A percentile compares a stretch with the other conserved stretches of the same genome.
These are phyloP conservation scores for Annona cherimola DNA, from an alignment of 164 flowering plant species.

Conservation along the genomic window DNA sequence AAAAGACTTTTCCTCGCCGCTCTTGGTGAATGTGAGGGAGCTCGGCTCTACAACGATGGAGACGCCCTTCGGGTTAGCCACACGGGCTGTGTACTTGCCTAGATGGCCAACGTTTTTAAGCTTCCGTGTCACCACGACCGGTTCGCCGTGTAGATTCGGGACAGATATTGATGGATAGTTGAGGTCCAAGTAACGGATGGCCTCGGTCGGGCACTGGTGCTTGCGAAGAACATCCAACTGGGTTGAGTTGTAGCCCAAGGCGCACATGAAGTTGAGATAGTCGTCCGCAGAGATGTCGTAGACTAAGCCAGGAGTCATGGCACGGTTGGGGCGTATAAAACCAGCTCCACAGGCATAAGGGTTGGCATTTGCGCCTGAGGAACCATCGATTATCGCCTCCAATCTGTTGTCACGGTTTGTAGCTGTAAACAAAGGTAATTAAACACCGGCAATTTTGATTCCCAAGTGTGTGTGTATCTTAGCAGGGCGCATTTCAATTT, in stretches of 20 bases:
- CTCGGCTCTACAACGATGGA: slow-evolving; percentile 36
- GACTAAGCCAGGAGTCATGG: slow-evolving; percentile 66
- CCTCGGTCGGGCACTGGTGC: slow-evolving; percentile 17
- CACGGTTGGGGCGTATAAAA: slow-evolving; percentile 47
- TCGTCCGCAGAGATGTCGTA: slow-evolving; percentile 19
- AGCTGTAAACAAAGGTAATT: slow-evolving; percentile 35
- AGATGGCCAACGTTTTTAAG: slow-evolving; percentile 68
- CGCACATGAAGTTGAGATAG: slow-evolving; percentile 26
- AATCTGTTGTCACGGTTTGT: slow-evolving; percentile 26
- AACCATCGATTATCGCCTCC: slow-evolving; percentile 27
- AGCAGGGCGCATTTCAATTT: too few relatives aligned
- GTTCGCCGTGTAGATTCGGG: slow-evolving; percentile 5
- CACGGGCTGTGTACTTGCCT: slow-evolving; percentile 31
- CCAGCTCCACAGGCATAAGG: slow-evolving; percentile 68
- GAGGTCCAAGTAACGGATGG: slow-evolving; percentile 10
- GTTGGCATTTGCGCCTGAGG: slow-evolving; percentile 30
- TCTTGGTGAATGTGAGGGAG: slow-evolving; percentile 31
- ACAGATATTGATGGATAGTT: slow-evolving; percentile 26
- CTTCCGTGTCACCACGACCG: slow-evolving; percentile 26
- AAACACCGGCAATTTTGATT: too few relatives aligned
- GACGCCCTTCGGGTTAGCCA: slow-evolving; percentile 38
- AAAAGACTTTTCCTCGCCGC: slow-evolving; percentile 57
- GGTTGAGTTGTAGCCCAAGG: slow-evolving; percentile 31
- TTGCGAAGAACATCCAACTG: background rate
- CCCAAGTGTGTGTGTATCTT: too few relatives aligned